Evolutionary conservation across 1,139 yeast species (phyloP), one percentile per base, ranked within the genome.

Genomic region (Taphrina populina): DNA sequence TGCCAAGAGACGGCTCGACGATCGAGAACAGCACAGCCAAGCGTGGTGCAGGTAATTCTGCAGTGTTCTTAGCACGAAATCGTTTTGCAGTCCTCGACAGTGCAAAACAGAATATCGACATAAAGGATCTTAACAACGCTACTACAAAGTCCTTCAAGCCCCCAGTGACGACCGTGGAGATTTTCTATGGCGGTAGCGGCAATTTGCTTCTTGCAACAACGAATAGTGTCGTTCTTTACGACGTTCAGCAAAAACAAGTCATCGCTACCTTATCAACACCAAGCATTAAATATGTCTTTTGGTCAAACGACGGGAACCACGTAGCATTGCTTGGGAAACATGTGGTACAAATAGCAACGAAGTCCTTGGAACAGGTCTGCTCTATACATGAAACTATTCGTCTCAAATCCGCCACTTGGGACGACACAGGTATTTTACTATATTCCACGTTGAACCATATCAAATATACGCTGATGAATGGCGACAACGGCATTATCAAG

Each of bases 331-430:
- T 90, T 69, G 83, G 95, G 24, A 94, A 92, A 69, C 99, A 94
- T 71, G 85, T 95, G 26, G 86, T 94, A 64, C 85, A 95, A 7
- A 82, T 92, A 65, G 95, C 88, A 29, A 84, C 81, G 65, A 84
- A 81, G 69, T 83, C 82, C 62, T 77, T 92, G 65, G 88, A 88
- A 67, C 73, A 83, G 61, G 76, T 88, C 40, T 83, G 92, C 54
- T 83, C 95, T 3, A 78, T 90, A 80, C 97, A 90, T 69, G 99
- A 94, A 73, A 92, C 98, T 3, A 92, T 94, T 64, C 79, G 98
- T 70, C 88, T 94, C 66, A 94, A 94, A 75, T 84, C 95, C 73
- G 97, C 96, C 47, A 88, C 95, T 10, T 94, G 97, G 97, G 98
- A 92, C 69, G 96, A 88, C 65, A 76, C 87, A 46, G 94, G 94